phyloP scores from a whole-genome alignment of 768 basidiomycete genomes.

The Dacryopinax primogenitus region DNA sequence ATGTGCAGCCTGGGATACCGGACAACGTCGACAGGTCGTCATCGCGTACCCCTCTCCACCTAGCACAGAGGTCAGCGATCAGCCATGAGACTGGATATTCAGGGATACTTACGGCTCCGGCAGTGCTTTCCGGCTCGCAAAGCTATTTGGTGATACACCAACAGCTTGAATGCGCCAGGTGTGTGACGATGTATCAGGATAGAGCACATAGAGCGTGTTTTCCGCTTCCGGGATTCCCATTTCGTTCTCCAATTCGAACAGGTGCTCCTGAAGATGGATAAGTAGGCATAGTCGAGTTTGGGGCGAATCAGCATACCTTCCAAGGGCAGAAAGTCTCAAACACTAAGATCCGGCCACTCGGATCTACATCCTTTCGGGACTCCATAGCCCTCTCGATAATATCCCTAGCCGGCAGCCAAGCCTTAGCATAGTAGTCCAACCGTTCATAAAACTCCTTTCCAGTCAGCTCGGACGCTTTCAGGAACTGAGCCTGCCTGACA shows the following conservation, averaged over 20 bases:
- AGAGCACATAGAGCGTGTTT: conserved; percentile 73
- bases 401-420: conserved; percentile 87
- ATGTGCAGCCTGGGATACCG: conserved; percentile 73
- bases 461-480: conserved; percentile 63
- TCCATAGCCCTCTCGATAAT: conserved; percentile 52
- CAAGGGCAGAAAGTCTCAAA: conserved; percentile 74
- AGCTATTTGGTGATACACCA: conserved; percentile 65
- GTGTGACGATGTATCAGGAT: conserved; percentile 64
- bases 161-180: conserved; percentile 93
- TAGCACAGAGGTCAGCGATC: conserved; percentile 11
- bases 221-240: conserved; percentile 34
- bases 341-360: conserved; percentile 62
- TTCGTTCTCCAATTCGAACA: conserved; percentile 72
- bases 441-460: conserved; percentile 74
- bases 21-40: conserved; percentile 57
- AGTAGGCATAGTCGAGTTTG: neutral
- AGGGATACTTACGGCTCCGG: conserved; percentile 49
- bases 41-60: conserved; percentile 85
- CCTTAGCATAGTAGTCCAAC: conserved; percentile 68
- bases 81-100: neutral
- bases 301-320: conserved; percentile 44
- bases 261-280: conserved; percentile 52
- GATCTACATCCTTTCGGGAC: conserved; percentile 47
- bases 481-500: conserved; percentile 48
- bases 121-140: conserved; percentile 79